Evolutionary conservation across 192 early-diverging fungal species (phyloP).

Genomic region (Coemansia sp.): DNA sequence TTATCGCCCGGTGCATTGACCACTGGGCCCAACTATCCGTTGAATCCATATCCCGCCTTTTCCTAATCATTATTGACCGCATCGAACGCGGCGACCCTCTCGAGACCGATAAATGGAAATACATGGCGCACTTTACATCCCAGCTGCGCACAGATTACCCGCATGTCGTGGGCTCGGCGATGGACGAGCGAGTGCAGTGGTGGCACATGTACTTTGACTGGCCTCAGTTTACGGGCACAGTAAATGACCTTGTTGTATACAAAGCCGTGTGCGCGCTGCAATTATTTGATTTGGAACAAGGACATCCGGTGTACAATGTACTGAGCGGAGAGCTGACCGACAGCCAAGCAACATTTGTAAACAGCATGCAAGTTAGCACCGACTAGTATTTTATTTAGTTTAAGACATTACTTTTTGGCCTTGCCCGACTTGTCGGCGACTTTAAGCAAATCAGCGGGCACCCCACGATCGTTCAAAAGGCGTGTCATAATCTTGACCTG

Average conservation of each 20-base stretch:
- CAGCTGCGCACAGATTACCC: neutral
- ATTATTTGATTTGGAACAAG: constrained; percentile 13
- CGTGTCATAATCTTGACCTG: constrained; percentile 29
- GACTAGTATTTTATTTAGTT: neutral
- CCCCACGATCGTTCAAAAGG: constrained; percentile 31
- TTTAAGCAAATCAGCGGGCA: constrained; percentile 28
- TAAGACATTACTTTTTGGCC: constrained; percentile 22
- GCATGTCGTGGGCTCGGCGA: constrained; percentile 1
- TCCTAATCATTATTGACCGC: constrained; percentile 19
- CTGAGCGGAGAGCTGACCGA: constrained; percentile 12
- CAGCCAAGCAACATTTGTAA: constrained; percentile 15
- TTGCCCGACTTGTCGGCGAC: constrained; percentile 45
- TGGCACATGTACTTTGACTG: constrained; percentile 29
- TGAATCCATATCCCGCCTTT: neutral
- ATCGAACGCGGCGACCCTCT: constrained; percentile 31
- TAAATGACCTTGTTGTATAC: constrained; percentile 9
- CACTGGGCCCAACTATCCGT: neutral
- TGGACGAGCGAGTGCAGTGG: constrained; percentile 28
- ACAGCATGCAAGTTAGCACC: neutral
- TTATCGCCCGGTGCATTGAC: constrained; percentile 9
- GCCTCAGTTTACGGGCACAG: neutral
- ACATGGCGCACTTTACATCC: constrained; percentile 9
- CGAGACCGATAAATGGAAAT: constrained; percentile 22
- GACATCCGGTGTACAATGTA: constrained; percentile 18
- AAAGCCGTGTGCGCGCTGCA: constrained; percentile 31